A percentile compares a stretch with the other conserved stretches of the same genome.
Evolutionary conservation across 352 stramenopile genomes (phyloP).

Genomic region (Blastocystis hominis): DNA sequence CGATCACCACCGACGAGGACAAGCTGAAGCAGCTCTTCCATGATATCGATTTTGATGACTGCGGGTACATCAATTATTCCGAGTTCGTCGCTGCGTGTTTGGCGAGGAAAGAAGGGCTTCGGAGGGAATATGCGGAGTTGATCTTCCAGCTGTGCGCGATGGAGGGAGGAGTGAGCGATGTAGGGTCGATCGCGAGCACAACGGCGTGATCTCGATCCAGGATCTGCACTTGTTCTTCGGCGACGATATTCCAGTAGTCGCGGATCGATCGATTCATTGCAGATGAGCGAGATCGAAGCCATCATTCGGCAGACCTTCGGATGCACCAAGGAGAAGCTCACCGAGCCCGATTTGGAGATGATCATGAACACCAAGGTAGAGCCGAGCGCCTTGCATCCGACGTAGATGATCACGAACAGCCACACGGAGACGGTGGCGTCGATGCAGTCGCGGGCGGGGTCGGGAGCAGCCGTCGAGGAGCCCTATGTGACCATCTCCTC

Average conservation of each 20-base stretch:
- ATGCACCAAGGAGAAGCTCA: not conserved
- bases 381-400: not conserved
- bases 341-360: not conserved
- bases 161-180: not conserved
- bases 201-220: not conserved
- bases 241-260: not conserved
- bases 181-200: conserved; percentile 20
- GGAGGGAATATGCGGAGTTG: not conserved
- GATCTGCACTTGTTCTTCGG: conserved; percentile 17
- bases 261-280: not conserved
- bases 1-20: not conserved
- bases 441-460: not conserved
- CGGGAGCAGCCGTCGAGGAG: not conserved
- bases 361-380: conserved; percentile 32
- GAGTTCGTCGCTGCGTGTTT: conserved; percentile 23
- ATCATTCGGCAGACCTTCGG: conserved; percentile 3
- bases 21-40: conserved; percentile 8
- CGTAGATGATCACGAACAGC: conserved; percentile 22
- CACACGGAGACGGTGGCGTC: not conserved
- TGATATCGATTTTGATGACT: conserved; percentile 2
- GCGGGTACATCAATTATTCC: conserved; percentile 3
- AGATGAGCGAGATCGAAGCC: not conserved
- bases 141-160: not conserved
- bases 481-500: not conserved
- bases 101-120: not conserved